Evolutionary conservation across 148 eudicot genomes (phyloP).

Genomic region (Persicaria maculosa): DNA sequence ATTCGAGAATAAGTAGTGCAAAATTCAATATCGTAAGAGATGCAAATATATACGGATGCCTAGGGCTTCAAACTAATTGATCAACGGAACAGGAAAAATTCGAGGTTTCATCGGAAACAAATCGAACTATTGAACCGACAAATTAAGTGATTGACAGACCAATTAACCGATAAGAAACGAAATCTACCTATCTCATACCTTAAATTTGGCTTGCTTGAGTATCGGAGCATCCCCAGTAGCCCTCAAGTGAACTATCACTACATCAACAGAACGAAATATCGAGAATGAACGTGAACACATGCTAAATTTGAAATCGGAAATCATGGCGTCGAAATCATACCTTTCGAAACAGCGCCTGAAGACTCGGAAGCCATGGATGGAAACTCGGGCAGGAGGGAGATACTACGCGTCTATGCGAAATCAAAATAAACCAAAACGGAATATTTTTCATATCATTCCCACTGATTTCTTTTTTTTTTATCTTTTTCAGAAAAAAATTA

Average conservation of each 20-base stretch:
- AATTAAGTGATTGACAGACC: not conserved
- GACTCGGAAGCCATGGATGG: constrained; percentile 16
- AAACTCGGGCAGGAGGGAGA: not conserved
- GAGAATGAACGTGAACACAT: not conserved
- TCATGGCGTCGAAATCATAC: not conserved
- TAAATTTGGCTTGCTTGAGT: constrained; percentile 92
- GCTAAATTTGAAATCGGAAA: not conserved
- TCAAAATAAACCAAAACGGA: not conserved
- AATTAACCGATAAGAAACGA: not conserved
- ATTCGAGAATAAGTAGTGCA: not conserved
- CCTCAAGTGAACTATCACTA: constrained; percentile 82
- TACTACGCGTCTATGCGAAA: not conserved
- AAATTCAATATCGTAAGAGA: not conserved
- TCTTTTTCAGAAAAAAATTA: too few relatives aligned
- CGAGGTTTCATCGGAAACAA: not conserved
- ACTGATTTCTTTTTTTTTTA: too few relatives aligned
- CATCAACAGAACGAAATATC: constrained; percentile 10
- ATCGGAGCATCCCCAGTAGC: constrained; percentile 98
- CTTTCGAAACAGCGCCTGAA: constrained; percentile 11
- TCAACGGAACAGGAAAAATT: not conserved
- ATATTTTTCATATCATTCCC: not conserved
- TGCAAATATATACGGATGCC: not conserved
- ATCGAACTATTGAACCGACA: not conserved
- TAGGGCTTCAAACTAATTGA: constrained; percentile 2
- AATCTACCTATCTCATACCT: constrained; percentile 28